A percentile compares a stretch with the other conserved stretches of the same genome.
Evolutionary conservation across 208 protist species (phyloP).

Genomic region (Trypanosoma mega): DNA sequence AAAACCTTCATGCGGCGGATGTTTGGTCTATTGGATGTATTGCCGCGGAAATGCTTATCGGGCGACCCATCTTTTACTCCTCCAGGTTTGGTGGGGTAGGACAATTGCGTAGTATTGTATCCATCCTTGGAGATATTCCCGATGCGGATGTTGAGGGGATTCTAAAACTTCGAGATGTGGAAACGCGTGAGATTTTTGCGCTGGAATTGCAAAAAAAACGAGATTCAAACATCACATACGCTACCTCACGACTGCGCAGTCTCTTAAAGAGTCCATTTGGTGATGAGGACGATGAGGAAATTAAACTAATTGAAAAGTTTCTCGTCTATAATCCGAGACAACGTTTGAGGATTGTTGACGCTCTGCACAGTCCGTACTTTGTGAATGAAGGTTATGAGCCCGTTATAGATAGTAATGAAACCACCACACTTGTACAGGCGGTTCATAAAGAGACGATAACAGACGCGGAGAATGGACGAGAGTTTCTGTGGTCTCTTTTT

Average conservation of each 20-base stretch:
- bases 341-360: slow-evolving; percentile 65
- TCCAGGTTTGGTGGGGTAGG: slow-evolving; percentile 86
- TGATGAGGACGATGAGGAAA: slow-evolving; percentile 74
- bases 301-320: slow-evolving; percentile 61
- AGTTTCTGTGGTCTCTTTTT: slow-evolving; percentile 80
- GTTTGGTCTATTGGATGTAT: slow-evolving; percentile 93
- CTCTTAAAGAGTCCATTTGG: slow-evolving; percentile 57
- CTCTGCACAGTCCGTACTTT: slow-evolving; percentile 84
- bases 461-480: slow-evolving; percentile 57
- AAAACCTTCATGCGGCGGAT: slow-evolving; percentile 75
- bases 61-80: slow-evolving; percentile 81
- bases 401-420: slow-evolving; percentile 62
- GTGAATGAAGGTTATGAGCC: slow-evolving; percentile 65
- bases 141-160: slow-evolving; percentile 75
- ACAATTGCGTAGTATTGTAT: slow-evolving; percentile 93
- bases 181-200: slow-evolving; percentile 45
- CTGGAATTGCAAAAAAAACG: slow-evolving; percentile 15
- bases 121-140: slow-evolving; percentile 75
- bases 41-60: slow-evolving; percentile 87
- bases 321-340: slow-evolving; percentile 72
- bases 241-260: slow-evolving; percentile 7
- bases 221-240: not conserved
- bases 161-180: slow-evolving; percentile 49
- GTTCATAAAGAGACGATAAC: slow-evolving; percentile 58
- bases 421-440: slow-evolving; percentile 43